Evolutionary conservation across 768 basidiomycete species (phyloP).

Genomic region (Leucogyrophana mollusca): DNA sequence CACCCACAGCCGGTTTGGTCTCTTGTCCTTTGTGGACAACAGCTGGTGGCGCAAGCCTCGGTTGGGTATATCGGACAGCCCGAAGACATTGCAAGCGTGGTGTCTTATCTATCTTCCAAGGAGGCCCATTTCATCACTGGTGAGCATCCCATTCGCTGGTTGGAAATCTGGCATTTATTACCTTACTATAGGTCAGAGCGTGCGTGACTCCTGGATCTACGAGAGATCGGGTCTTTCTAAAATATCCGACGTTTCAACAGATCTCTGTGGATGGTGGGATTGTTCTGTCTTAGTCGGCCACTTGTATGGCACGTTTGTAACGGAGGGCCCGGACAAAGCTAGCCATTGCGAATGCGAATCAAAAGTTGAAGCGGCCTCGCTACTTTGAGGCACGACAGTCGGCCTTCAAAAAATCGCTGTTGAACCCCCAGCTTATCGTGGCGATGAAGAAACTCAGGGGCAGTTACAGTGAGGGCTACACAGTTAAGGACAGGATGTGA

Average conservation of each 20-base stretch:
- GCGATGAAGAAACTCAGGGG: too few species aligned
- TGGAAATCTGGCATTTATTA: not conserved
- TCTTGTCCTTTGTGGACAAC: not conserved
- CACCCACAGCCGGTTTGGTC: not conserved
- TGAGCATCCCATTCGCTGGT: conserved; percentile 1
- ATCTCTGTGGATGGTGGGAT: conserved; percentile 6
- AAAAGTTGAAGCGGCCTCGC: too few species aligned
- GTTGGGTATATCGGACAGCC: conserved; percentile 6
- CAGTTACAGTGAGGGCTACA: too few species aligned
- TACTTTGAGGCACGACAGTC: too few species aligned
- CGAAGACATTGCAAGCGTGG: conserved; percentile 22
- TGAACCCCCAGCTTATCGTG: too few species aligned
- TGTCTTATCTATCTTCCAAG: conserved; percentile 24
- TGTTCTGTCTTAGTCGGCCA: not conserved
- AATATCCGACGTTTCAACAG: not conserved
- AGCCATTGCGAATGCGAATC: too few species aligned
- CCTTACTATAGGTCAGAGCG: not conserved
- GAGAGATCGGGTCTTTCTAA: not conserved
- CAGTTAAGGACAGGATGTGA: too few species aligned
- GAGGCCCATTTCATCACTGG: conserved; percentile 27
- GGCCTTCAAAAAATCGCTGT: too few species aligned
- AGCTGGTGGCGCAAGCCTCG: conserved; percentile 1
- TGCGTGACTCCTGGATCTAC: not conserved
- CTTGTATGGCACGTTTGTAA: too few species aligned
- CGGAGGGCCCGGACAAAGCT: too few species aligned